Evolutionary conservation across 2,329 filamentous ascomycete species (phyloP), one percentile per base, ranked within the genome.

Genomic region (Aspergillus sp.): DNA sequence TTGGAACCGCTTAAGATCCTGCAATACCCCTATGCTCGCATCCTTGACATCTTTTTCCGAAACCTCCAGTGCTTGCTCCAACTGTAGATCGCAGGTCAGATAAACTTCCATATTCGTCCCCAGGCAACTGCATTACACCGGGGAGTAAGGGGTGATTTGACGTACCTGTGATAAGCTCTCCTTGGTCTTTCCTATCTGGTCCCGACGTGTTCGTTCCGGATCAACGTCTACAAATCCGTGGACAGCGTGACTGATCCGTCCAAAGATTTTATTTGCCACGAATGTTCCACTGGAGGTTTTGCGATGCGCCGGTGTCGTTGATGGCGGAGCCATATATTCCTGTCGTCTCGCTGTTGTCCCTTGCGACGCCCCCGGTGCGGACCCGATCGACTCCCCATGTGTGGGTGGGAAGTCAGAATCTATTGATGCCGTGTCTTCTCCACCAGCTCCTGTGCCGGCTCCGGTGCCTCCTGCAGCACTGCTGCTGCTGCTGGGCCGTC

Each of bases 181-280:
- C 55, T 85, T 84, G 1, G 93, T 98, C 77, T 96, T 97, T 35
- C 91, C 90, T 58, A 98, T 96, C 54, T 89, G 86, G 66, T 98
- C 93, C 46, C 93, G 81, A 46, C 93, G 80, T 39, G 90, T 95
- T 53, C 90, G 80, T 71, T 98, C 93, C 0, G 93, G 93, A 63
- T 98, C 93, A 38, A 94, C 88, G 65, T 98, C 93, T 1, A 93
- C 91, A 60, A 97, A 91, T 3, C 93, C 93, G 62, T 97, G 89
- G 30, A 97, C 89, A 0, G 93, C 93, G 70, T 98, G 91, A 47
- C 88, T 94, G 53, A 98, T 85, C 9, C 90, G 87, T 1, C 91
- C 93, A 66, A 98, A 97, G 45, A 98, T 89, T 72, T 91, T 83
- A 62, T 80, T 95, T 1, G 90, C 90, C 52, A 97, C 90, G 53